phyloP scores from a whole-genome alignment of 257 asterid species.

The Nicotiana attenuata region DNA sequence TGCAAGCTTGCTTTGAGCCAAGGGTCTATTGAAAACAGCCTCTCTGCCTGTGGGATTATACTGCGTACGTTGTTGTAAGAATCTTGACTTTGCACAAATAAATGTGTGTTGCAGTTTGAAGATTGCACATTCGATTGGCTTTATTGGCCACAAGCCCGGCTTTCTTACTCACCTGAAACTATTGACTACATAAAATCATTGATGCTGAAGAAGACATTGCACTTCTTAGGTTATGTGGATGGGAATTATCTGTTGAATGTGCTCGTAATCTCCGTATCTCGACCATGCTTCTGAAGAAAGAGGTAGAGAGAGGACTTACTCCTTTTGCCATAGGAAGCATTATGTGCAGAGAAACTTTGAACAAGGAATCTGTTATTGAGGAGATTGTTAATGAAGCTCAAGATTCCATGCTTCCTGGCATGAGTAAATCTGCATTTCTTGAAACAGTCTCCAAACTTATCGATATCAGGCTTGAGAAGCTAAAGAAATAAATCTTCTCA shows the following conservation, averaged over 20 bases:
- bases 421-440: slow-evolving; percentile 46
- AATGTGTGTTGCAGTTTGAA: slow-evolving; percentile 42
- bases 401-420: slow-evolving; percentile 41
- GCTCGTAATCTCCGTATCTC: slow-evolving; percentile 53
- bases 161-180: slow-evolving; percentile 47
- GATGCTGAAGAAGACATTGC: slow-evolving; percentile 51
- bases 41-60: too few species aligned
- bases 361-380: slow-evolving; percentile 48
- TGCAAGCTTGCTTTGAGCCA: too few species aligned
- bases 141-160: slow-evolving; percentile 70
- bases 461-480: slow-evolving; percentile 40
- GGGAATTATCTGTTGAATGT: slow-evolving; percentile 39
- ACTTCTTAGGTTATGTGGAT: slow-evolving; percentile 42
- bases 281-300: slow-evolving; percentile 69
- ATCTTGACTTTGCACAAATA: neutral
- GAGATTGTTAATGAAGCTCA: slow-evolving; percentile 46
- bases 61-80: too few species aligned
- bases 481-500: slow-evolving; percentile 11
- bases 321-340: slow-evolving; percentile 56
- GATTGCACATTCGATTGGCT: slow-evolving; percentile 80
- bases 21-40: too few species aligned
- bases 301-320: slow-evolving; percentile 48
- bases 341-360: slow-evolving; percentile 66
- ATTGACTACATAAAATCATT: slow-evolving; percentile 48
- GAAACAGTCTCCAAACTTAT: slow-evolving; percentile 41